These are phyloP conservation scores for Erythrophleum fordii DNA, from an alignment of 306 rosid genomes.

Conservation along the genomic window DNA sequence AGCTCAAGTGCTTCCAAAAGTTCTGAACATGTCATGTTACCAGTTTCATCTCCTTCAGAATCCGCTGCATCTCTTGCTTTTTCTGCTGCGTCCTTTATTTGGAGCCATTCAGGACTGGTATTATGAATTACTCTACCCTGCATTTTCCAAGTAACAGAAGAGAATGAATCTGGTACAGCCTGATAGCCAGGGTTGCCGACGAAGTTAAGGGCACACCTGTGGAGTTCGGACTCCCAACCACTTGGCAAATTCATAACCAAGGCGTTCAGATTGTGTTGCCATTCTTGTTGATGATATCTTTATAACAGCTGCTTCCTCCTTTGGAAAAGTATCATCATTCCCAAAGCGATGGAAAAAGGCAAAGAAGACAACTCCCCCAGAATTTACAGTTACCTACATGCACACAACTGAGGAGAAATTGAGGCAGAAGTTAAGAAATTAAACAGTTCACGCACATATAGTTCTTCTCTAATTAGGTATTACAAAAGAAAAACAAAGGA, in stretches of 20 bases:
- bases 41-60: constrained; percentile 78
- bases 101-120: constrained; percentile 83
- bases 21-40: constrained; percentile 84
- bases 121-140: constrained; percentile 93
- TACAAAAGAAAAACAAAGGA: constrained; percentile 2
- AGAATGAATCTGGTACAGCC: constrained; percentile 28
- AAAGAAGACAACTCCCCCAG: constrained; percentile 97
- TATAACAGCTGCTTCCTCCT: constrained; percentile 89
- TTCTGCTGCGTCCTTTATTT: constrained; percentile 92
- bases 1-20: constrained; percentile 99
- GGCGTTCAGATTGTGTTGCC: constrained; percentile 96
- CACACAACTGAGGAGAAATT: constrained; percentile 47
- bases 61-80: constrained; percentile 75
- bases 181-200: constrained; percentile 30
- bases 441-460: constrained; percentile 11
- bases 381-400: constrained; percentile 86
- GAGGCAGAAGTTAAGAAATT: constrained; percentile 40
- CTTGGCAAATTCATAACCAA: constrained; percentile 89
- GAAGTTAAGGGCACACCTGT: constrained; percentile 57
- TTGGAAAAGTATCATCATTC: constrained; percentile 49
- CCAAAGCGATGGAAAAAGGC: constrained; percentile 71
- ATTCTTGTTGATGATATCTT: constrained; percentile 91
- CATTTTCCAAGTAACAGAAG: constrained; percentile 39
- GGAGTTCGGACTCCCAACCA: constrained; percentile 89
- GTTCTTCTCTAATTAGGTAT: constrained; percentile 28